Evolutionary conservation across 2,329 filamentous ascomycete genomes (phyloP).

Genomic region (Colletotrichum lindemuthianum): DNA sequence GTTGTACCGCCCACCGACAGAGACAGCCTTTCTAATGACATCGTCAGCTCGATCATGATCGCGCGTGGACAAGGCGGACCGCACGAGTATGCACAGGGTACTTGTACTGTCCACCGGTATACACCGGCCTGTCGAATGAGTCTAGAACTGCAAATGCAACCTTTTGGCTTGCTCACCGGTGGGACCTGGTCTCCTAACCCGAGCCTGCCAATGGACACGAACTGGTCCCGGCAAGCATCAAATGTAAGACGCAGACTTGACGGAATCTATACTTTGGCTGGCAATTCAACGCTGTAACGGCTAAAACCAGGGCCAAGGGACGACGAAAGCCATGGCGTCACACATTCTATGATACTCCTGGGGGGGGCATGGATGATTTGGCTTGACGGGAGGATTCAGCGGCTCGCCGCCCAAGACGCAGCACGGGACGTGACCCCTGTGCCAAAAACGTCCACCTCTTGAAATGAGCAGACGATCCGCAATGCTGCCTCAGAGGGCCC

Average conservation of each 20-base stretch:
- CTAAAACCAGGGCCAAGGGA: too few relatives aligned
- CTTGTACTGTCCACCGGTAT: not conserved
- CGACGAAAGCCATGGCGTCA: constrained; percentile 7
- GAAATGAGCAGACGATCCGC: constrained; percentile 19
- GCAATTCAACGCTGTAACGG: constrained; percentile 15
- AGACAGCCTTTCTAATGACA: not conserved
- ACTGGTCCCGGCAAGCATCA: constrained; percentile 4
- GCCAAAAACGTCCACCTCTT: constrained; percentile 19
- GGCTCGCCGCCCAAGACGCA: constrained; percentile 26
- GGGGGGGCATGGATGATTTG: constrained; percentile 33
- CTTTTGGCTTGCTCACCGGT: not conserved
- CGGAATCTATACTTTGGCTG: constrained; percentile 4
- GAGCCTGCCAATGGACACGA: constrained; percentile 26
- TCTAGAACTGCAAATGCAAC: not conserved
- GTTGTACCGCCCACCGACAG: constrained; percentile 26
- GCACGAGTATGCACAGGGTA: not conserved
- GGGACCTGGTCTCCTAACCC: constrained; percentile 14
- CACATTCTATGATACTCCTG: constrained; percentile 13
- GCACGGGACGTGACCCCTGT: constrained; percentile 16
- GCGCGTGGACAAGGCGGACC: constrained; percentile 1
- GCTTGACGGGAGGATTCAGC: constrained; percentile 36
- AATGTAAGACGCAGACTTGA: not conserved
- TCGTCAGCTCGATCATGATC: not conserved
- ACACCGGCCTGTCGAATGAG: not conserved
- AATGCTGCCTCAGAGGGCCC: not conserved